phyloP scores from a whole-genome alignment of 768 basidiomycete species.

The Saitozyma podzolica region DNA sequence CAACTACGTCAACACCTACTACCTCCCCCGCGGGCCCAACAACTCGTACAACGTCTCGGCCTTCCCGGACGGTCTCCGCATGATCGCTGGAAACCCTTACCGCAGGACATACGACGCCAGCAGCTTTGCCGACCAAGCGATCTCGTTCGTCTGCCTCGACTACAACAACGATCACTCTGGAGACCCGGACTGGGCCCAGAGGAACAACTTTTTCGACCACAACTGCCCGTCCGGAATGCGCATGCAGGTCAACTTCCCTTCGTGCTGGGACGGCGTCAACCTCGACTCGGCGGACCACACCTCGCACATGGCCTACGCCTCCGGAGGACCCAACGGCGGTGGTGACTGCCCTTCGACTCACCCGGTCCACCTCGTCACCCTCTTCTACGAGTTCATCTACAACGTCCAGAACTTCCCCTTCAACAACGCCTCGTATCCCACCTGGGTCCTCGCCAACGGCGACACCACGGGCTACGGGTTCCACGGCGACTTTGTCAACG shows the following conservation, averaged over 20 bases:
- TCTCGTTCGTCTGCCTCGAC: slow-evolving; percentile 53
- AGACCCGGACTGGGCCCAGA: slow-evolving; percentile 45
- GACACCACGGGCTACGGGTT: slow-evolving; percentile 50
- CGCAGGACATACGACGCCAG: slow-evolving; percentile 46
- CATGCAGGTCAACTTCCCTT: slow-evolving; percentile 54
- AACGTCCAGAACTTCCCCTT: slow-evolving; percentile 50
- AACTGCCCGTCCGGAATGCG: slow-evolving; percentile 53
- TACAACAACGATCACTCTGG: slow-evolving; percentile 28
- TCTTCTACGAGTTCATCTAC: slow-evolving; percentile 55
- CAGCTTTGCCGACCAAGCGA: slow-evolving; percentile 44
- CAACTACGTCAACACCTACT: slow-evolving; percentile 49
- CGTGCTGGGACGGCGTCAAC: slow-evolving; percentile 54
- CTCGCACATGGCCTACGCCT: slow-evolving; percentile 53
- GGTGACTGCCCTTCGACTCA: slow-evolving; percentile 50
- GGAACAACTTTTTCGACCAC: slow-evolving; percentile 52
- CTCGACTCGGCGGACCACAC: slow-evolving; percentile 51
- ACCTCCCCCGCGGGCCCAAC: slow-evolving; percentile 47
- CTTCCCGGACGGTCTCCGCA: slow-evolving; percentile 54
- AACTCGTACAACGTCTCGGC: slow-evolving; percentile 44
- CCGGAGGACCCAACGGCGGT: slow-evolving; percentile 46
- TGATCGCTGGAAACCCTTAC: slow-evolving; percentile 53
- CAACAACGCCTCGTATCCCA: slow-evolving; percentile 43
- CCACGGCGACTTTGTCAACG: slow-evolving; percentile 52
- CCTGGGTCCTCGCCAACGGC: slow-evolving; percentile 50
- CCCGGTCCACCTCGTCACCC: slow-evolving; percentile 49